Conservation (phyloP, 1,284 basidiomycete species). For the Prillingera fragicola region DNA sequence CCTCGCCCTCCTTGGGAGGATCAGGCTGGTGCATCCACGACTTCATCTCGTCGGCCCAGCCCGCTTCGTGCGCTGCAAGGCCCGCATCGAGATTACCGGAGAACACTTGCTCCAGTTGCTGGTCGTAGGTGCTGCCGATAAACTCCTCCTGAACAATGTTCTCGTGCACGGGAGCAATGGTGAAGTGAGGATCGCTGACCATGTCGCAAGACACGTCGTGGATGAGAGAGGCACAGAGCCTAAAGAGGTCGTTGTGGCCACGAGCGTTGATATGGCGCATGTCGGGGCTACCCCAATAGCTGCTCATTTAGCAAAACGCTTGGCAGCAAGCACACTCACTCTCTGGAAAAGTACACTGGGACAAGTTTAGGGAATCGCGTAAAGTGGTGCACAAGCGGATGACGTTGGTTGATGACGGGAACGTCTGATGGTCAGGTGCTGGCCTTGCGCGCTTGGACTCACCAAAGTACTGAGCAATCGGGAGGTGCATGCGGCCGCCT, state of each 20-base stretch:
- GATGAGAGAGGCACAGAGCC: constrained; percentile 36
- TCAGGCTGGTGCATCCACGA: constrained; percentile 20
- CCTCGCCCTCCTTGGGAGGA: constrained; percentile 9
- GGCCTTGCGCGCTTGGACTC: constrained; percentile 1
- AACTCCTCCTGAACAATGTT: not conserved
- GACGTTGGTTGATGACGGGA: constrained; percentile 43
- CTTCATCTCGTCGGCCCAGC: constrained; percentile 27
- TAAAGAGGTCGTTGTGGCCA: constrained; percentile 42
- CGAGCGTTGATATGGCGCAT: constrained; percentile 40
- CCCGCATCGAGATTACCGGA: constrained; percentile 2
- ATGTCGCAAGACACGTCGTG: constrained; percentile 39
- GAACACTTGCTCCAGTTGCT: not conserved
- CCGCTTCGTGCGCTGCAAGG: constrained; percentile 5
- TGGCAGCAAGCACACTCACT: constrained; percentile 22
- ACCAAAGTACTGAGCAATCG: constrained; percentile 46
- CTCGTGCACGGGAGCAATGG: constrained; percentile 1
- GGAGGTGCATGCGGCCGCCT: constrained; percentile 44
- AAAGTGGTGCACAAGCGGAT: constrained; percentile 42
- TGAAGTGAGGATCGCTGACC: constrained; percentile 21
- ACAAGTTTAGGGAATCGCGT: constrained; percentile 43
- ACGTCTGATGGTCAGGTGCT: constrained; percentile 26
- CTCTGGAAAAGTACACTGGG: constrained; percentile 39
- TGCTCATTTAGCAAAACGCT: constrained; percentile 13
- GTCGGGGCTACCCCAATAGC: constrained; percentile 44
- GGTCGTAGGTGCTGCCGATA: not conserved